Conservation (phyloP, 768 basidiomycete species). For the Macrolepiota fuliginosa region DNA sequence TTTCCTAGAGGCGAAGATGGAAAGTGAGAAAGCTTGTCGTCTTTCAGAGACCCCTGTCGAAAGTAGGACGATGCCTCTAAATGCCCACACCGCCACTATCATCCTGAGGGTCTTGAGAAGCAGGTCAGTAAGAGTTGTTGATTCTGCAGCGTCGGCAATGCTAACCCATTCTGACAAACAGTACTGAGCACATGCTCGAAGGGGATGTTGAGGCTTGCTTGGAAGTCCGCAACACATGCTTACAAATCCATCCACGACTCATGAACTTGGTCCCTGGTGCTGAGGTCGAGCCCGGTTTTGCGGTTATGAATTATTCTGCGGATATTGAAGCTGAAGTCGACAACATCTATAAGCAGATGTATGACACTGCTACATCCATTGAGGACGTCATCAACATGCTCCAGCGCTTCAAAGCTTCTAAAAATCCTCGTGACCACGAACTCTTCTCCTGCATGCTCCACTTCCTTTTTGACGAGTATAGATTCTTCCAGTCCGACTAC, state of each 20-base stretch:
- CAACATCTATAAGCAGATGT: constrained; percentile 96
- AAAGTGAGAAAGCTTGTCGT: constrained; percentile 76
- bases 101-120: constrained; percentile 88
- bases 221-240: constrained; percentile 88
- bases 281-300: constrained; percentile 88
- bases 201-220: constrained; percentile 84
- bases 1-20: constrained; percentile 92
- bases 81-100: constrained; percentile 85
- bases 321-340: constrained; percentile 95
- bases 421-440: constrained; percentile 85
- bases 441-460: constrained; percentile 99
- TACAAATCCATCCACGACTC: constrained; percentile 93
- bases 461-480: constrained; percentile 99
- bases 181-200: constrained; percentile 70
- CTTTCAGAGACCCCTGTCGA: constrained; percentile 78
- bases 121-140: constrained; percentile 47
- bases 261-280: constrained; percentile 89
- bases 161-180: constrained; percentile 23
- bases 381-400: constrained; percentile 92
- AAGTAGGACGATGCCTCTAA: constrained; percentile 82
- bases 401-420: constrained; percentile 80
- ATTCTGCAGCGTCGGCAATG: neutral
- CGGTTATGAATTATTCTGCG: constrained; percentile 80
- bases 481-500: constrained; percentile 96
- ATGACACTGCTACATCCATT: constrained; percentile 90